phyloP scores from a whole-genome alignment of 345 rosid species.

The Anastatica hierochuntica region DNA sequence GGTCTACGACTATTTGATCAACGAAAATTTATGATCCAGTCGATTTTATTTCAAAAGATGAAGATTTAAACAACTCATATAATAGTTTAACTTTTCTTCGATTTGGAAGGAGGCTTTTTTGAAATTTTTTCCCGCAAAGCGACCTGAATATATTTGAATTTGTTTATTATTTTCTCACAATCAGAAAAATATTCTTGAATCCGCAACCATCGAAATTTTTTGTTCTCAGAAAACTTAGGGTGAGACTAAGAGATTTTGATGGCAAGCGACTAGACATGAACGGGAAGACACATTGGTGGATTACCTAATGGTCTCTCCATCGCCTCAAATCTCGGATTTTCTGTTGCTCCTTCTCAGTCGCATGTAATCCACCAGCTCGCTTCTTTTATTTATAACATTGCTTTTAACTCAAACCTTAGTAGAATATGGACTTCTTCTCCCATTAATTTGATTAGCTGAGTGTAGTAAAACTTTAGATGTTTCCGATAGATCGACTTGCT shows the following conservation, averaged over 20 bases:
- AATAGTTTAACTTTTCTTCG: no score
- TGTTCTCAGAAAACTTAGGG: neutral
- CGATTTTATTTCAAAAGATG: no score
- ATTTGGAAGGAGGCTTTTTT: no score
- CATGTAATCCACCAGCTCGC: conserved; percentile 38
- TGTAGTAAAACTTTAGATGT: no score
- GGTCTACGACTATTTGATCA: no score
- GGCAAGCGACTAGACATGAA: conserved; percentile 82
- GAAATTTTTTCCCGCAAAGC: no score
- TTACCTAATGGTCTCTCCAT: conserved; percentile 94
- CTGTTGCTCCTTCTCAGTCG: conserved; percentile 69
- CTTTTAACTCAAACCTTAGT: neutral
- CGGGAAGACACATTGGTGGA: conserved; percentile 93
- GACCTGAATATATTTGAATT: no score
- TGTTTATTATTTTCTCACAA: neutral
- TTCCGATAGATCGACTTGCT: neutral
- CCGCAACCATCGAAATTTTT: no score
- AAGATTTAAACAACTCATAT: no score
- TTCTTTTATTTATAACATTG: neutral
- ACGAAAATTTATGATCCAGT: no score
- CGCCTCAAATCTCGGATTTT: conserved; percentile 89
- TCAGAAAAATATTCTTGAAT: neutral
- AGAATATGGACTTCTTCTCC: neutral
- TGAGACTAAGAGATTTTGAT: conserved; percentile 71
- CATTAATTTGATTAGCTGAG: neutral